A percentile compares a stretch with the other conserved stretches of the same genome.
phyloP scores from a whole-genome alignment of 805 yeast genomes.

The Candida maris region DNA sequence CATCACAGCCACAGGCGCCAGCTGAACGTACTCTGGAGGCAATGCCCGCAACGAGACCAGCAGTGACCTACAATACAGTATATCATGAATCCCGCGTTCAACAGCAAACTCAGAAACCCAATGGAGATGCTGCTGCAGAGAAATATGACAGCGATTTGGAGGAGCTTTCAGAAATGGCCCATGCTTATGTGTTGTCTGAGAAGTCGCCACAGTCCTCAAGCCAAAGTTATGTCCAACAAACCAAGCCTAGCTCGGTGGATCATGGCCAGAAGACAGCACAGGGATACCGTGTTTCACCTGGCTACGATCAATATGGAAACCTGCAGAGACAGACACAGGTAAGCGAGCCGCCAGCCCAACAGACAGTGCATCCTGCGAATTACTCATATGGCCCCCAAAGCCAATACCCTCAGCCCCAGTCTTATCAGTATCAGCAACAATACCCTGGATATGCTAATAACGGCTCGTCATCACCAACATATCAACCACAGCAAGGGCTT shows the following conservation, averaged over 20 bases:
- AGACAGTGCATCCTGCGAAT: no score
- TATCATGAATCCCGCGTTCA: constrained; percentile 8
- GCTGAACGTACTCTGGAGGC: not conserved
- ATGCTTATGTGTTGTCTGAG: constrained; percentile 26
- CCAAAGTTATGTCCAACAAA: constrained; percentile 16
- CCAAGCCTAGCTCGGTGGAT: constrained; percentile 15
- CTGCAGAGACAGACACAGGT: constrained; percentile 15
- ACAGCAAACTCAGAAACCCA: constrained; percentile 1
- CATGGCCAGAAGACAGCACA: constrained; percentile 22
- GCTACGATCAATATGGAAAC: constrained; percentile 19
- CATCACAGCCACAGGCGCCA: constrained; percentile 5
- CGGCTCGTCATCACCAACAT: constrained; percentile 28
- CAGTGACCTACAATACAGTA: constrained; percentile 1
- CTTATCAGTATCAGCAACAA: constrained; percentile 7
- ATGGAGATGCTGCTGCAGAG: constrained; percentile 9
- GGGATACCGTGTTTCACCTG: constrained; percentile 11
- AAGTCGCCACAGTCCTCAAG: constrained; percentile 21
- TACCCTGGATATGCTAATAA: constrained; percentile 9
- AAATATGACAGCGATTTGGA: constrained; percentile 28
- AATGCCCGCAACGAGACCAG: constrained; percentile 2
- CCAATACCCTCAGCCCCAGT: constrained; percentile 10
- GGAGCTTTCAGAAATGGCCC: constrained; percentile 31
- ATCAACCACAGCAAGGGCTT: constrained; percentile 26
- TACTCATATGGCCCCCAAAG: no score
- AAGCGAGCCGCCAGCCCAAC: constrained; percentile 17